These are phyloP conservation scores for Rachicladosporium sp. DNA, from an alignment of 2,329 filamentous ascomycete genomes.

Conservation along the genomic window DNA sequence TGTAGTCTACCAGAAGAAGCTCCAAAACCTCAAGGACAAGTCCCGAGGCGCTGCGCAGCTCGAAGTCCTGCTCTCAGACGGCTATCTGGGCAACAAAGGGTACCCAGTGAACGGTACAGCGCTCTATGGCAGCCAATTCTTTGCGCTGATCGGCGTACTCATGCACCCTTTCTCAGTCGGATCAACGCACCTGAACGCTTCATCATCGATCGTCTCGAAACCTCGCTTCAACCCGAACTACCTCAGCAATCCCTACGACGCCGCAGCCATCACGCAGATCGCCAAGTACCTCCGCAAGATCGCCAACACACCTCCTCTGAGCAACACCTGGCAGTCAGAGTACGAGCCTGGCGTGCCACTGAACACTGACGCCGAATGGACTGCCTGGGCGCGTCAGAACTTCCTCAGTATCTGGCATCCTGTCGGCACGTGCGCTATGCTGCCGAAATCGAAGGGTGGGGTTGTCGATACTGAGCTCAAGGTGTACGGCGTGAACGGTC, in stretches of 20 bases:
- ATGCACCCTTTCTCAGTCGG: slow-evolving; percentile 22
- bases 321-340: slow-evolving; percentile 13
- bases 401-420: slow-evolving; percentile 21
- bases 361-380: slow-evolving; percentile 11
- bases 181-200: slow-evolving; percentile 15
- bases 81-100: slow-evolving; percentile 31
- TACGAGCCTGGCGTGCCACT: slow-evolving; percentile 11
- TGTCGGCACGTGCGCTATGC: slow-evolving; percentile 26
- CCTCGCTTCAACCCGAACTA: slow-evolving; percentile 19
- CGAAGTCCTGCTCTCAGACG: slow-evolving; percentile 35
- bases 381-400: slow-evolving; percentile 13
- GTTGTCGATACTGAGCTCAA: slow-evolving; percentile 20
- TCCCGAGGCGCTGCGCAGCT: slow-evolving; percentile 27
- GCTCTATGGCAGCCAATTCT: slow-evolving; percentile 22
- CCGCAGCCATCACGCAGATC: slow-evolving; percentile 12
- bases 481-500: slow-evolving; percentile 18
- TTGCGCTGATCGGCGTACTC: slow-evolving; percentile 23
- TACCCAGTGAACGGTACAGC: slow-evolving; percentile 21
- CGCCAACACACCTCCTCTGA: slow-evolving; percentile 28
- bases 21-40: slow-evolving; percentile 28
- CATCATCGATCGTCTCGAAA: slow-evolving; percentile 7
- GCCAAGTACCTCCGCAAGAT: slow-evolving; percentile 28
- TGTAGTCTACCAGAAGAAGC: slow-evolving; percentile 27
- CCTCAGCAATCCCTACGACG: slow-evolving; percentile 16
- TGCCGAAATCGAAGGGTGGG: slow-evolving; percentile 14